A percentile compares a stretch with the other conserved stretches of the same genome.
These are phyloP conservation scores for Earliella scabrosa DNA, from an alignment of 1,284 basidiomycete genomes.

Conservation along the genomic window DNA sequence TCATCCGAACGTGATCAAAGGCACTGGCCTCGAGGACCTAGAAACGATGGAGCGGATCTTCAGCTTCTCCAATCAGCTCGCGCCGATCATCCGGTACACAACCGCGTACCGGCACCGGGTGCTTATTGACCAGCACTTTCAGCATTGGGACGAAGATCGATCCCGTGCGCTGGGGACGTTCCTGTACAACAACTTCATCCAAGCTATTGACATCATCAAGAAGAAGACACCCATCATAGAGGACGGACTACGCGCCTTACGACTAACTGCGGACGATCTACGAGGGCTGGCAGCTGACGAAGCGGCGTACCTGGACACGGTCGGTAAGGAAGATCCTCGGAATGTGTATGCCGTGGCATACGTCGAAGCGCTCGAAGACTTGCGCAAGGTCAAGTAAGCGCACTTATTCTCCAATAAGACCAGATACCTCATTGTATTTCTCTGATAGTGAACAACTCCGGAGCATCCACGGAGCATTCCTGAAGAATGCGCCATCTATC, in stretches of 20 bases:
- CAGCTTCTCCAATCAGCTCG: constrained; percentile 33
- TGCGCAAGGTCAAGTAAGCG: neutral
- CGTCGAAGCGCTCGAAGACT: constrained; percentile 14
- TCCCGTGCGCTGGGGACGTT: constrained; percentile 28
- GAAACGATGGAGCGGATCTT: constrained; percentile 37
- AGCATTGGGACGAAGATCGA: constrained; percentile 36
- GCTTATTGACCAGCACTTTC: constrained; percentile 30
- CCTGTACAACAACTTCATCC: constrained; percentile 31
- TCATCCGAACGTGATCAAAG: constrained; percentile 32
- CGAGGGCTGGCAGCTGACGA: neutral
- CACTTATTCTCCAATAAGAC: neutral
- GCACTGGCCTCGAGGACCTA: constrained; percentile 36
- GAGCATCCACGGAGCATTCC: too few species aligned
- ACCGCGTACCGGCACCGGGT: constrained; percentile 32
- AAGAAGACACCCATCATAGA: constrained; percentile 4
- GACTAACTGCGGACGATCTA: neutral
- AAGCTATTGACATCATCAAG: constrained; percentile 29
- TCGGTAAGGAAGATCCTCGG: neutral
- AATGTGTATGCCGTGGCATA: constrained; percentile 1
- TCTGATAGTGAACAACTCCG: neutral
- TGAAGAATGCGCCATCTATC: too few species aligned
- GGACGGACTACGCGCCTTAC: constrained; percentile 5
- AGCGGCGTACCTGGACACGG: neutral
- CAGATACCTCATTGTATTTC: too few species aligned
- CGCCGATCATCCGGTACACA: constrained; percentile 31